Percentiles rank a stretch among this genome's conserved stretches.
phyloP scores from a whole-genome alignment of 345 rosid species.

The Pseudoturritis turrita region DNA sequence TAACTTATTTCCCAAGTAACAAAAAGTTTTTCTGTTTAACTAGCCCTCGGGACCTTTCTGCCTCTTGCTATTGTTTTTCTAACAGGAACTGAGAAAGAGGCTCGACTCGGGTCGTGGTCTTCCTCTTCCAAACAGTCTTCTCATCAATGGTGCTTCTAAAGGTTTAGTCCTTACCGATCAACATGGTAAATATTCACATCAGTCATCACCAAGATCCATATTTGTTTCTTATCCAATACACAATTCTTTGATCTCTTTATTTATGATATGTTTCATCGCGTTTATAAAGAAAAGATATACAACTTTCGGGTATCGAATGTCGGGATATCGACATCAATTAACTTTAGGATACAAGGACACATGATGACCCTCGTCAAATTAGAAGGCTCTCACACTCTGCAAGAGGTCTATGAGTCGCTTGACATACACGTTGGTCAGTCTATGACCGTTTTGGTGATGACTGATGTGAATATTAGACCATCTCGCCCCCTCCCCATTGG shows the following conservation, averaged over 20 bases:
- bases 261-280: background rate
- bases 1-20: background rate
- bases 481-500: conserved; percentile 55
- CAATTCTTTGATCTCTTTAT: background rate
- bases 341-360: conserved; percentile 83
- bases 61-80: background rate
- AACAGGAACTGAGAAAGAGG: conserved; percentile 40
- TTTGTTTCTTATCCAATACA: background rate
- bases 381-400: conserved; percentile 72
- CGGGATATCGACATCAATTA: conserved; percentile 60
- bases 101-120: conserved; percentile 48
- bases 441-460: conserved; percentile 48
- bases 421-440: conserved; percentile 84
- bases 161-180: conserved; percentile 40
- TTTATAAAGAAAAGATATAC: conserved; percentile 49
- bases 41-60: background rate
- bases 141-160: conserved; percentile 54
- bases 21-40: background rate
- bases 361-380: conserved; percentile 68
- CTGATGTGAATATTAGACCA: conserved; percentile 37
- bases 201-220: background rate
- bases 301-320: conserved; percentile 68
- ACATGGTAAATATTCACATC: conserved; percentile 38
- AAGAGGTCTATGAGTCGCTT: conserved; percentile 61
- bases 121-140: conserved; percentile 57